phyloP scores from a whole-genome alignment of 1,284 basidiomycete species.

The Irpex sp. region DNA sequence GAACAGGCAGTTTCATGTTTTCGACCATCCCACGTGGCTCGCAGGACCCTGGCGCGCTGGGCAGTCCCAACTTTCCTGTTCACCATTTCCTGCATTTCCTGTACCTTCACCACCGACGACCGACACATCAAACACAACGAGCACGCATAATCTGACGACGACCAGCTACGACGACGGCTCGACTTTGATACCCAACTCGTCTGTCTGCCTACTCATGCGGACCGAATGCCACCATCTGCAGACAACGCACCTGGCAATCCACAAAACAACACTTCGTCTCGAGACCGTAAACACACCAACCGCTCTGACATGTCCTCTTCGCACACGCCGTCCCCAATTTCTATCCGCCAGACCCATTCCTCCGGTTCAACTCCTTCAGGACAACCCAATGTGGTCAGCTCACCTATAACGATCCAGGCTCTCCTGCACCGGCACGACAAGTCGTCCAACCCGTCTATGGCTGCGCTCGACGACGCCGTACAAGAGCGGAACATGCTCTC shows the following conservation, averaged over 20 bases:
- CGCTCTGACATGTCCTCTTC: slow-evolving; percentile 22
- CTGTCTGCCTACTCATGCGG: no score
- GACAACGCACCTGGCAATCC: neutral
- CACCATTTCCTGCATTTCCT: neutral
- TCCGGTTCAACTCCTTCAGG: slow-evolving; percentile 25
- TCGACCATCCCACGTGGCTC: neutral
- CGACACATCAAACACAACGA: neutral
- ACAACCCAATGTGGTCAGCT: slow-evolving; percentile 26
- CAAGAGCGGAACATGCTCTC: slow-evolving; percentile 76
- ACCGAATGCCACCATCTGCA: neutral
- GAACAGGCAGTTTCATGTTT: no score
- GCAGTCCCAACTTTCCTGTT: neutral
- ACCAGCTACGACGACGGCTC: neutral
- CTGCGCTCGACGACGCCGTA: slow-evolving; percentile 71
- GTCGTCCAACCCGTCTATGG: slow-evolving; percentile 51
- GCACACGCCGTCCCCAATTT: slow-evolving; percentile 18
- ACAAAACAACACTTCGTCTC: slow-evolving; percentile 4
- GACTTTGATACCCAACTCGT: no score
- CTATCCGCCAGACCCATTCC: slow-evolving; percentile 21
- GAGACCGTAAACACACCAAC: slow-evolving; percentile 8
- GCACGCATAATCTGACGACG: neutral
- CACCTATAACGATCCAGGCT: slow-evolving; percentile 45
- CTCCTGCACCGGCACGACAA: slow-evolving; percentile 51
- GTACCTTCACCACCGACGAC: neutral
- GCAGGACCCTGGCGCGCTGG: neutral